Evolutionary conservation across 768 basidiomycete species (phyloP), one percentile per base, ranked within the genome.

Genomic region (Amanita inopinata): DNA sequence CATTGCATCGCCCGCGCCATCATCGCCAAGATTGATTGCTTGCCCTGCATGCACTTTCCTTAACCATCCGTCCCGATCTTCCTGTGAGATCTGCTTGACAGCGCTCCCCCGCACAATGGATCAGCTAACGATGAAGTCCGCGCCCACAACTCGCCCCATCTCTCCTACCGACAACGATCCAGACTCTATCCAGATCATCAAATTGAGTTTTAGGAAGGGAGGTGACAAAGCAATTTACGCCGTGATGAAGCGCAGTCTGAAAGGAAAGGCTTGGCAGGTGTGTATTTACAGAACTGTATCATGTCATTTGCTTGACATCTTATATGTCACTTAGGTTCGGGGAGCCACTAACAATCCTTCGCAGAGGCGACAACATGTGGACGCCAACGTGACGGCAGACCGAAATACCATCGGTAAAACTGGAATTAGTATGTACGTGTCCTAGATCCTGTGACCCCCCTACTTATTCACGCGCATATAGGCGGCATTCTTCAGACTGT

Each of bases 21-120:
- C 54, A 15, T 67, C 66, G 1, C 59, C 62, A 60, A 33, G 12
- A 11, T 24, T 31, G 4, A 66, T 84, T 33, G 61, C 83, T 10
- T 99, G 94, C 59, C 73, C 80, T 1, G 80, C 79, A 1, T 99
- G 96, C 57, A 98, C 94, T 1, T 99, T 93, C 57, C 66, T 93
- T 9, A 99, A 99, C 60, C 80, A 86, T 47, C 77, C 78, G 0
- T 80, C 75, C 1, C 66, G 92, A 43, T 60, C 60, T 0, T 57
- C 63, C 5, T 98, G 94, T 63, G 94, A 97, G 59, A 83, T 98
- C 2, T 98, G 94, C 56, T 71, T 70, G 4, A 82, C 89, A 3
- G 64, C 75, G 0, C 64, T 97, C 7, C 79, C 78, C 38, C 55
- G 48, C 37, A 28, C 55, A 20, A 35, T 50, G 41, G 27, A 34